Conservation (phyloP, 176 grass and related monocot species). For the Zea luxurians region DNA sequence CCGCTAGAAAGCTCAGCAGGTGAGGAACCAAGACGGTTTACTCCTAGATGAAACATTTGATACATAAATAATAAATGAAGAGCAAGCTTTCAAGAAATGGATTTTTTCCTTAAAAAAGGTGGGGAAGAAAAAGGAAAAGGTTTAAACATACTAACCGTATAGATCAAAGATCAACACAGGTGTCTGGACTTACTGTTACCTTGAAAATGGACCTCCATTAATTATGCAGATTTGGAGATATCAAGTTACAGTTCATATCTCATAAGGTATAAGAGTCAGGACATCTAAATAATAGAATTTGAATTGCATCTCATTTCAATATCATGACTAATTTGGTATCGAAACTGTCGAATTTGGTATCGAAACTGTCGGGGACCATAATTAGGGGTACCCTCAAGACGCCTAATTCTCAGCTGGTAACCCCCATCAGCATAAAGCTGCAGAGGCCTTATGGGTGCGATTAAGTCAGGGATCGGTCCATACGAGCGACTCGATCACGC, state of each 20-base stretch:
- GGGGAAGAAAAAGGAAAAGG: neutral
- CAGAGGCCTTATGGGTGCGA: too few relatives aligned
- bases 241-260: neutral
- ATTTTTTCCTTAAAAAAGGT: neutral
- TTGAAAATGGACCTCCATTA: neutral
- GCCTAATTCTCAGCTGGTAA: too few relatives aligned
- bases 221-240: neutral
- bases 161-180: neutral
- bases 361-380: too few relatives aligned
- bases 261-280: neutral
- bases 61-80: neutral
- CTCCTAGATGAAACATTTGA: neutral
- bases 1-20: neutral
- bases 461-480: too few relatives aligned
- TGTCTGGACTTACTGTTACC: neutral
- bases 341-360: too few relatives aligned
- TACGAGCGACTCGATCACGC: too few relatives aligned
- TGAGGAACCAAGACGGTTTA: neutral
- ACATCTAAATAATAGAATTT: too few relatives aligned
- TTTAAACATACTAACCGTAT: neutral
- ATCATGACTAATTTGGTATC: too few relatives aligned
- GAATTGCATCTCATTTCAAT: too few relatives aligned
- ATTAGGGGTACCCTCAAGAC: too few relatives aligned
- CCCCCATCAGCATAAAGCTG: too few relatives aligned
- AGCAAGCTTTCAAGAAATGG: neutral